Evolutionary conservation across 768 basidiomycete species (phyloP).

Genomic region (Termitomyces heimii): DNA sequence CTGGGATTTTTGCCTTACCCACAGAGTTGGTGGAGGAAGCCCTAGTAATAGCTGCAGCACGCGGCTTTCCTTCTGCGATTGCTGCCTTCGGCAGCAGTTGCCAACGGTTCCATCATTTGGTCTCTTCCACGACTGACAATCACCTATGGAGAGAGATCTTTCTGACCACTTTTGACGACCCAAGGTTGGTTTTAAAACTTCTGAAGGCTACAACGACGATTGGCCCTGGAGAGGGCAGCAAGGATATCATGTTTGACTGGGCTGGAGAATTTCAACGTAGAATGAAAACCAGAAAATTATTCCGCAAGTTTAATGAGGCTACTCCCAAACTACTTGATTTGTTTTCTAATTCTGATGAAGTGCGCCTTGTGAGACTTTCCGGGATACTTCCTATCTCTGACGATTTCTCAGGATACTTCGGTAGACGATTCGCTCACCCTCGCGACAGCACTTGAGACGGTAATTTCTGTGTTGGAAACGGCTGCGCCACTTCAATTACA

Average conservation of each 20-base stretch:
- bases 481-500: slow-evolving; percentile 10
- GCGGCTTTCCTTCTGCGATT: slow-evolving; percentile 11
- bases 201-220: slow-evolving; percentile 1
- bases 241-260: slow-evolving; percentile 12
- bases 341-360: slow-evolving; percentile 1
- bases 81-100: slow-evolving; percentile 13
- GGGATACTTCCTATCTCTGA: not conserved
- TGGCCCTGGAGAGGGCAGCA: not conserved
- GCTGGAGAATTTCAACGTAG: slow-evolving; percentile 15
- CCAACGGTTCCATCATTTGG: slow-evolving; percentile 10
- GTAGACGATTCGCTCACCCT: not conserved
- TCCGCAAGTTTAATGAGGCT: slow-evolving; percentile 1
- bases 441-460: slow-evolving; percentile 7
- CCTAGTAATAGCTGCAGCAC: slow-evolving; percentile 10
- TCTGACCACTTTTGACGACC: slow-evolving; percentile 45
- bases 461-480: slow-evolving; percentile 13
- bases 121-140: slow-evolving; percentile 11
- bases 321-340: slow-evolving; percentile 2
- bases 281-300: slow-evolving; percentile 11
- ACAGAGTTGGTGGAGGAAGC: slow-evolving; percentile 15
- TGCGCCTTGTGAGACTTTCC: not conserved
- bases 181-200: slow-evolving; percentile 21
- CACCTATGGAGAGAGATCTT: slow-evolving; percentile 44
- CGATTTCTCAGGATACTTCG: not conserved
- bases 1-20: slow-evolving; percentile 12